Base-by-base conservation (phyloP, 169 alveolate genomes). In the Theileria luwenshuni region DNA sequence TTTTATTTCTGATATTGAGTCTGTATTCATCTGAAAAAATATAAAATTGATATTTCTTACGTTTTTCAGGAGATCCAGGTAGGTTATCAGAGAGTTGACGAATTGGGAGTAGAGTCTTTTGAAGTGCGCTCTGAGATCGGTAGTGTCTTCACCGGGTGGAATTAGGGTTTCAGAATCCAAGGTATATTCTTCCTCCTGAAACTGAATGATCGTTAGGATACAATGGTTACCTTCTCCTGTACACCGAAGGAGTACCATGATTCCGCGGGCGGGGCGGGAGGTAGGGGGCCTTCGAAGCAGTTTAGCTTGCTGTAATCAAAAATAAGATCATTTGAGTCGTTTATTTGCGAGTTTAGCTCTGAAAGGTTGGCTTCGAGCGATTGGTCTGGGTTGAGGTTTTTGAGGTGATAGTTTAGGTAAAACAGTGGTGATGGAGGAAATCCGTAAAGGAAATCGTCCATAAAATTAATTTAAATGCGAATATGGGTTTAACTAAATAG, bases 361-460 rank as follows among this genome's bases (percentile, higher is more conserved):
- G 62, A 43, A 15, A 33, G 28, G 23, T 60, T 17, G 33, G 65
- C 19, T 13, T 77, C 77, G 19, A 48, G 68, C 41, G 52, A 49
- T 6, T 32, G 25, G 47, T 45, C 58, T 0, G 23, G 60, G 58
- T 62, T 38, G 30, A 41, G 62, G 21, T 48, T 79, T 43, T 54
- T 76, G 30, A 70, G 76, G 19, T 63, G 61, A 69, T 89, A 89
- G 45, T 89, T 86, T 23, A 69, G 42, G 63, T 75, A 89, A 58
- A 81, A 89, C 38, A 77, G 68, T 12, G 93, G 93, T 15, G 93
- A 92, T 10, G 90, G 90, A 41, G 93, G 93, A 42, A 72, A 89
- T 21, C 93, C 93, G 21, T 59, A 65, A 0, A 72, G n/a, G 42
- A 80, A 80, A 42, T 77, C 76, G 33, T 77, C 86, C 86, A 77